Percentiles rank a stretch among this genome's conserved stretches.
Evolutionary conservation across 1,284 basidiomycete species (phyloP).

Genomic region (Tausonia pullulans): DNA sequence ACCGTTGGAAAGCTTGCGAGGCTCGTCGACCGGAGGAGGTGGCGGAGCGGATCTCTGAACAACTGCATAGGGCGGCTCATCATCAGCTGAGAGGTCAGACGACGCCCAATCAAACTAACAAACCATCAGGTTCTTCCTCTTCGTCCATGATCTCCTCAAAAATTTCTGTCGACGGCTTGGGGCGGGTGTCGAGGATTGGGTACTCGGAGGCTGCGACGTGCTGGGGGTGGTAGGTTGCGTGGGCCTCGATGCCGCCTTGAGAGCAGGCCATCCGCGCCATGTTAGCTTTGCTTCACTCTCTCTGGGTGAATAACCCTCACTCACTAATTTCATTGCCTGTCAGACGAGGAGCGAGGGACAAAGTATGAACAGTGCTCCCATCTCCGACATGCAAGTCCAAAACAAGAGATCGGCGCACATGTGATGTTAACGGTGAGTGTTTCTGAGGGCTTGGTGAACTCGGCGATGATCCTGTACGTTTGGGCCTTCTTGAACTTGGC

Average conservation of each 20-base stretch:
- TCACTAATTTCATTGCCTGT: conserved; percentile 11
- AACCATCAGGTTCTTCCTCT: not conserved
- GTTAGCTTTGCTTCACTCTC: not conserved
- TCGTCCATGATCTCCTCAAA: not conserved
- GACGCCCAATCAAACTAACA: not conserved
- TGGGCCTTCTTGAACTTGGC: conserved; percentile 11
- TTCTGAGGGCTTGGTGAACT: conserved; percentile 6
- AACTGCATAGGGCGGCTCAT: not conserved
- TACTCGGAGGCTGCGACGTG: conserved; percentile 1
- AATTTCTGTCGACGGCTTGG: not conserved
- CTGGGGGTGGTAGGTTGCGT: conserved; percentile 6
- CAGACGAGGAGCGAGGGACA: not conserved
- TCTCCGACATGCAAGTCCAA: not conserved
- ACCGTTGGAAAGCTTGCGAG: not conserved
- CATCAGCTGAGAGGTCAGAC: not conserved
- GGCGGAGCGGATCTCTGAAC: not conserved
- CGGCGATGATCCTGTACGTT: conserved; percentile 5
- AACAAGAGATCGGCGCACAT: not conserved
- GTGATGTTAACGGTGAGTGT: not conserved
- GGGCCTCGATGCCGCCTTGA: conserved; percentile 2
- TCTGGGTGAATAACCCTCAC: not conserved
- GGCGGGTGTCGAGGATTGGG: conserved; percentile 11
- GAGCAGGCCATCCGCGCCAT: not conserved
- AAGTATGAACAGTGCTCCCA: not conserved
- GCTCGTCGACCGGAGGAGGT: not conserved